Evolutionary conservation across 2,329 filamentous ascomycete species (phyloP).

Genomic region (Aspergillus sp.): DNA sequence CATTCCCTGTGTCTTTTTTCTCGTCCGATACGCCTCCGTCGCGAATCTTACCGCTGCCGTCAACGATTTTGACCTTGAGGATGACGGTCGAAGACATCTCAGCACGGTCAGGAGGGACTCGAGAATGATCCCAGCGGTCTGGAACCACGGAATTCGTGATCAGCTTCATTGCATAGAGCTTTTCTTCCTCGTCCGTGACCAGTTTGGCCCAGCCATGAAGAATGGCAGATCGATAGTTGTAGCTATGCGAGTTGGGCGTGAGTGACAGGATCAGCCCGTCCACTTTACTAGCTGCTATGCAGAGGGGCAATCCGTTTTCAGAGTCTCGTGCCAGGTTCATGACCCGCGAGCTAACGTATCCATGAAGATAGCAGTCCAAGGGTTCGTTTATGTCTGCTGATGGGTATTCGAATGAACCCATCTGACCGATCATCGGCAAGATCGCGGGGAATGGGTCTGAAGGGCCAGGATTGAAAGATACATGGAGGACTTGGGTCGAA

Average conservation of each 20-base stretch:
- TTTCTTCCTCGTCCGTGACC: conserved; percentile 65
- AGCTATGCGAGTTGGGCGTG: conserved; percentile 75
- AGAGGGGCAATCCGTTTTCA: conserved; percentile 61
- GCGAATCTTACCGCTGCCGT: conserved; percentile 72
- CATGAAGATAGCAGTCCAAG: conserved; percentile 75
- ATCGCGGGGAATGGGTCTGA: conserved; percentile 68
- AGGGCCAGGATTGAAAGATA: conserved; percentile 65
- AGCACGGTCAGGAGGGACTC: conserved; percentile 64
- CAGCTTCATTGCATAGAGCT: conserved; percentile 70
- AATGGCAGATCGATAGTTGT: conserved; percentile 79
- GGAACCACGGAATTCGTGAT: conserved; percentile 72
- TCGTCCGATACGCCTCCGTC: conserved; percentile 61
- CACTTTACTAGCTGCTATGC: conserved; percentile 66
- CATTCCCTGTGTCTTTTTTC: conserved; percentile 47
- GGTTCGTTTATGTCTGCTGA: conserved; percentile 59
- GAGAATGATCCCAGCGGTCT: conserved; percentile 63
- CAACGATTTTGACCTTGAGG: conserved; percentile 62
- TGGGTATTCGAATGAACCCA: conserved; percentile 65
- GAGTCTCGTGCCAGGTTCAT: conserved; percentile 58
- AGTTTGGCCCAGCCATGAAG: conserved; percentile 69
- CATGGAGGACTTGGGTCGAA: conserved; percentile 66
- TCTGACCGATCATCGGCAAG: conserved; percentile 80
- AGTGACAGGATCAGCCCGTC: conserved; percentile 77
- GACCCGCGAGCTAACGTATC: conserved; percentile 74
- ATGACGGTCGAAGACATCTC: conserved; percentile 75